A percentile compares a stretch with the other conserved stretches of the same genome.
Evolutionary conservation across 2,329 filamentous ascomycete genomes (phyloP).

Genomic region (Trichoderma hamatum): DNA sequence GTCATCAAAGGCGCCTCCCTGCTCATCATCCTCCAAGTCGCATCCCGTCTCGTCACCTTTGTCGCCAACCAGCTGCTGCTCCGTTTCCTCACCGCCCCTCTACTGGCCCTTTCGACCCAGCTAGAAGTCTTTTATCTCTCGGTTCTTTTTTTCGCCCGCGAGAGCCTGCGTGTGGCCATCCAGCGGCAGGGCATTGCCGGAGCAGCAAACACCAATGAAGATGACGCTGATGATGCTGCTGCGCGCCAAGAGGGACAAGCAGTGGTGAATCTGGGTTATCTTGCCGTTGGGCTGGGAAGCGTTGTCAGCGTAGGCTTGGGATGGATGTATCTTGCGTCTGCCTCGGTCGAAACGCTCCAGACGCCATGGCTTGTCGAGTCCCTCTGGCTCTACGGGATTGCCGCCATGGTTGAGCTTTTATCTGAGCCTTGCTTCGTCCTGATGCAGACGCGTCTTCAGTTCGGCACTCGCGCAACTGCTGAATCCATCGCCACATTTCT

Average conservation of each 20-base stretch:
- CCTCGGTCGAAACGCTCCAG: conserved; percentile 50
- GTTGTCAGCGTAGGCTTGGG: conserved; percentile 67
- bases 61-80: conserved; percentile 88
- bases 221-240: conserved; percentile 27
- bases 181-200: conserved; percentile 65
- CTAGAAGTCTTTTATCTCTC: conserved; percentile 92
- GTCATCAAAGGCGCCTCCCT: conserved; percentile 75
- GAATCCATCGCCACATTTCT: conserved; percentile 81
- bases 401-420: conserved; percentile 72
- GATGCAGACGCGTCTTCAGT: conserved; percentile 78
- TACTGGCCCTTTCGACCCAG: conserved; percentile 85
- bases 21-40: conserved; percentile 84
- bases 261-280: conserved; percentile 84
- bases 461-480: conserved; percentile 77
- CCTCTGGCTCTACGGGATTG: conserved; percentile 58
- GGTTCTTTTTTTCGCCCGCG: conserved; percentile 91
- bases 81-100: conserved; percentile 80
- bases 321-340: conserved; percentile 65
- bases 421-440: conserved; percentile 89
- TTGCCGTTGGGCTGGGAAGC: conserved; percentile 71
- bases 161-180: conserved; percentile 87
- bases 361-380: conserved; percentile 65
- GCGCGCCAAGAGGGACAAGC: conserved; percentile 62
- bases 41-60: conserved; percentile 87
- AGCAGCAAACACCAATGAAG: neutral